phyloP scores from a whole-genome alignment of 2,329 filamentous ascomycete species.

The Dothiorella sarmentorum region DNA sequence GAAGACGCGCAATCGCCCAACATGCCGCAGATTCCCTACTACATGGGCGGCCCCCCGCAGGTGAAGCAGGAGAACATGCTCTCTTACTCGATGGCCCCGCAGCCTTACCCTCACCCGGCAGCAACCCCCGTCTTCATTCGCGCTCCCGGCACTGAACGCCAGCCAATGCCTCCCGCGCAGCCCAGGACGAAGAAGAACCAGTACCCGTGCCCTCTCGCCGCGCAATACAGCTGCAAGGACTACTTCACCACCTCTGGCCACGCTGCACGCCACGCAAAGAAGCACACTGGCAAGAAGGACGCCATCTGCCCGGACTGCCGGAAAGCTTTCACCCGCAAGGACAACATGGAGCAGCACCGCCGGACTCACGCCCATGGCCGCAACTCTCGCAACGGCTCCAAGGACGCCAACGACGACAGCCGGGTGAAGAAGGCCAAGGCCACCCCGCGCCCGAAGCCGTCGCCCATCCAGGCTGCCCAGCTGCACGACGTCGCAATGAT shows the following conservation, averaged over 20 bases:
- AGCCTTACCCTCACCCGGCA: constrained; percentile 17
- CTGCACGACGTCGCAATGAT: constrained; percentile 26
- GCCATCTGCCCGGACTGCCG: constrained; percentile 68
- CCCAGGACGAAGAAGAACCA: constrained; percentile 57
- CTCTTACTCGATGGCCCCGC: constrained; percentile 5
- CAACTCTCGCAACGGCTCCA: constrained; percentile 32
- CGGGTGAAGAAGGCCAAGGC: constrained; percentile 37
- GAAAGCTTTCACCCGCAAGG: constrained; percentile 76
- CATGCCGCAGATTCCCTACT: constrained; percentile 12
- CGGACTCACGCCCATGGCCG: constrained; percentile 65
- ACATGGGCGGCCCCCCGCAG: neutral
- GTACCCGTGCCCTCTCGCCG: constrained; percentile 70
- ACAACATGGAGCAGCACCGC: constrained; percentile 86
- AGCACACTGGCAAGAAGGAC: constrained; percentile 77
- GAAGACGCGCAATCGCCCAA: constrained; percentile 7
- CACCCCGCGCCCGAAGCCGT: constrained; percentile 31
- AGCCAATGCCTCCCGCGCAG: constrained; percentile 45
- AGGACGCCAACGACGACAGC: constrained; percentile 27
- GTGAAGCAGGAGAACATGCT: neutral
- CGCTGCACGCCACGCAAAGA: constrained; percentile 80
- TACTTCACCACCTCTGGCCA: constrained; percentile 82
- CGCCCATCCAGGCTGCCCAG: constrained; percentile 27
- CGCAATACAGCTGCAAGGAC: constrained; percentile 69
- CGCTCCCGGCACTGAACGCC: constrained; percentile 30
- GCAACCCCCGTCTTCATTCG: constrained; percentile 3